Percentiles rank a stretch among this genome's conserved stretches.
phyloP scores from a whole-genome alignment of 805 yeast genomes.

The Lipomyces anomalus region DNA sequence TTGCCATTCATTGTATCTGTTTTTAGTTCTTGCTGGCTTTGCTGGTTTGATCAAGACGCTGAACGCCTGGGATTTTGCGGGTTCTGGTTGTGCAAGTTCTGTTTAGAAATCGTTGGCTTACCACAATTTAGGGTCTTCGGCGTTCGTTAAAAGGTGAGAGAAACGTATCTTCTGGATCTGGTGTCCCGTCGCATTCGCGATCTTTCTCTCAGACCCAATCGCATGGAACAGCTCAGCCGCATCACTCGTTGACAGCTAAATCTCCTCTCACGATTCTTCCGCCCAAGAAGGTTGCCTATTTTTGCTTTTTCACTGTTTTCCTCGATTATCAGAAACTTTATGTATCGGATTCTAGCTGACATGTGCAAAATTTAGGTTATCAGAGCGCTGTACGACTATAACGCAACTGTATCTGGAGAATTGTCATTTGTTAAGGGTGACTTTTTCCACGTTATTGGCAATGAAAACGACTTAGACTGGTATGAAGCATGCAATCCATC shows the following conservation, averaged over 20 bases:
- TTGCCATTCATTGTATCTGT: too few species aligned
- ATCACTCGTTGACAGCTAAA: conserved; percentile 1
- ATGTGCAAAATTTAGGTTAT: conserved; percentile 50
- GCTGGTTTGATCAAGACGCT: too few species aligned
- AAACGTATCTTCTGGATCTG: background rate
- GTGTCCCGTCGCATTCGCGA: background rate
- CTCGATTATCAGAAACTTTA: too few species aligned
- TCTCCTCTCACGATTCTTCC: conserved; percentile 5
- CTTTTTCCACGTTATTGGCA: conserved; percentile 73
- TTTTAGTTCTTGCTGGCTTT: too few species aligned
- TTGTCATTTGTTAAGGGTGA: conserved; percentile 75
- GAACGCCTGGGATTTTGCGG: too few species aligned
- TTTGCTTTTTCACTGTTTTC: background rate
- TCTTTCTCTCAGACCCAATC: background rate
- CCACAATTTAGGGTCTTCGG: conserved; percentile 12
- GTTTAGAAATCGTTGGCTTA: too few species aligned
- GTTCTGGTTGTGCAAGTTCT: too few species aligned
- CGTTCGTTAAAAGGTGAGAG: conserved; percentile 17
- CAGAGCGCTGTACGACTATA: conserved; percentile 71
- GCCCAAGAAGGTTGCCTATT: conserved; percentile 12
- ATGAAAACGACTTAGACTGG: conserved; percentile 56
- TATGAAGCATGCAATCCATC: conserved; percentile 86
- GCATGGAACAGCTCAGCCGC: conserved; percentile 1
- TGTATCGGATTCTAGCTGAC: too few species aligned
- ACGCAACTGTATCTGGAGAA: conserved; percentile 76